Percentiles rank a stretch among this genome's conserved stretches.
phyloP scores from a whole-genome alignment of 352 stramenopile genomes.

The Globisporangium sylvaticum region DNA sequence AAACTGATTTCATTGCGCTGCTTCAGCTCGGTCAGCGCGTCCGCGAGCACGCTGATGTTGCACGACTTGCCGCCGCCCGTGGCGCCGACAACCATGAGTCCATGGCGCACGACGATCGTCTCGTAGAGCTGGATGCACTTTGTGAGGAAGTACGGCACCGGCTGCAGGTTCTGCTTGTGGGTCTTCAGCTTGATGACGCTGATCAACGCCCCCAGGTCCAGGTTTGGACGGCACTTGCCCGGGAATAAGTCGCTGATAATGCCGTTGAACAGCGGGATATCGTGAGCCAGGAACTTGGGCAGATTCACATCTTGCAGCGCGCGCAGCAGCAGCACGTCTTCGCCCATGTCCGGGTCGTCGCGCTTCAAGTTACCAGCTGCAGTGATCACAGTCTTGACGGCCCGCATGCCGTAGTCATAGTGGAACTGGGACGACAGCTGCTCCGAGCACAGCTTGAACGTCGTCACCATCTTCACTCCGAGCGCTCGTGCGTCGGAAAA shows the following conservation, averaged over 20 bases:
- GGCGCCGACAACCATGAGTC: slow-evolving; percentile 93
- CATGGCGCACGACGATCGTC: slow-evolving; percentile 92
- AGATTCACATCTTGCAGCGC: slow-evolving; percentile 94
- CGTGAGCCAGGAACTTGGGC: slow-evolving; percentile 94
- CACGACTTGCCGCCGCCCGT: slow-evolving; percentile 91
- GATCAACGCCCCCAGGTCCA: slow-evolving; percentile 88
- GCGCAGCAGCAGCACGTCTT: slow-evolving; percentile 91
- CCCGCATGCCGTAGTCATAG: slow-evolving; percentile 91
- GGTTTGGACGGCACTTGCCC: slow-evolving; percentile 80
- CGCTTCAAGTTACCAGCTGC: slow-evolving; percentile 89
- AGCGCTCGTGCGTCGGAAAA: slow-evolving; percentile 54
- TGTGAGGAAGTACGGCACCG: slow-evolving; percentile 90
- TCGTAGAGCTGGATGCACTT: slow-evolving; percentile 93
- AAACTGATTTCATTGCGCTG: slow-evolving; percentile 83
- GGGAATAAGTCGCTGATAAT: slow-evolving; percentile 95
- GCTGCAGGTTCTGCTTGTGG: slow-evolving; percentile 75
- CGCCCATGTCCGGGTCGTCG: slow-evolving; percentile 88
- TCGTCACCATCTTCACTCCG: slow-evolving; percentile 85
- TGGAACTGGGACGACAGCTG: slow-evolving; percentile 88
- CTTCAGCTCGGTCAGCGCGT: slow-evolving; percentile 87
- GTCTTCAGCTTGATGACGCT: slow-evolving; percentile 88
- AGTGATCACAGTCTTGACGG: slow-evolving; percentile 88
- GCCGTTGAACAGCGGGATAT: slow-evolving; percentile 92
- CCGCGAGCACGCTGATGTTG: slow-evolving; percentile 82
- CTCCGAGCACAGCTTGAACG: slow-evolving; percentile 88